These are phyloP conservation scores for Salix udensis DNA, from an alignment of 345 rosid genomes.

Conservation along the genomic window DNA sequence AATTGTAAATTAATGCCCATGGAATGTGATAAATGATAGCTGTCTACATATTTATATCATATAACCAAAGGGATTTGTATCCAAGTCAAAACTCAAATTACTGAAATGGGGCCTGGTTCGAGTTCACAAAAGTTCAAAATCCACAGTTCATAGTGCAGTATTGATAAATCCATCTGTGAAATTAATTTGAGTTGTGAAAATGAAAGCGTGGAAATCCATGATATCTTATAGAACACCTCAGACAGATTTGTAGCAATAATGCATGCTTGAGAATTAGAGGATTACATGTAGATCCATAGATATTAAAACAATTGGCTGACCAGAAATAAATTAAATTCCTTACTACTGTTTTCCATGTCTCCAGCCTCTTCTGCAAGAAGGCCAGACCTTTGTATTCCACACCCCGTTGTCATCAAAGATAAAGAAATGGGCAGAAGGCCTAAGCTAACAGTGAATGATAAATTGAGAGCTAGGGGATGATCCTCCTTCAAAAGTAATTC, in stretches of 20 bases:
- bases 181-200: not conserved
- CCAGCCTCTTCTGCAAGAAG: conserved; percentile 72
- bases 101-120: not conserved
- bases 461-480: conserved; percentile 81
- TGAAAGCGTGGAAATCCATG: conserved; percentile 5
- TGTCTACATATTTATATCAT: not conserved
- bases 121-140: not conserved
- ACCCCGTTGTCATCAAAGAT: conserved; percentile 71
- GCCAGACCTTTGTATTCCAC: conserved; percentile 78
- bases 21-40: not conserved
- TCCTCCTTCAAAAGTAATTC: conserved; percentile 71
- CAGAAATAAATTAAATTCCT: conserved; percentile 27
- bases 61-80: not conserved
- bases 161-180: not conserved
- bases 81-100: not conserved
- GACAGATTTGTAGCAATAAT: conserved; percentile 1
- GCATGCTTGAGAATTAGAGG: not conserved
- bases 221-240: not conserved
- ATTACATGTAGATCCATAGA: not conserved
- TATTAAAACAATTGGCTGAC: conserved; percentile 3
- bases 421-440: conserved; percentile 79
- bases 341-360: conserved; percentile 66
- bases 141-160: not conserved
- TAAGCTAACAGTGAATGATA: conserved; percentile 74
- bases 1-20: conserved; percentile 1